phyloP scores from a whole-genome alignment of 768 basidiomycete genomes.

The Gyrodon lividus region DNA sequence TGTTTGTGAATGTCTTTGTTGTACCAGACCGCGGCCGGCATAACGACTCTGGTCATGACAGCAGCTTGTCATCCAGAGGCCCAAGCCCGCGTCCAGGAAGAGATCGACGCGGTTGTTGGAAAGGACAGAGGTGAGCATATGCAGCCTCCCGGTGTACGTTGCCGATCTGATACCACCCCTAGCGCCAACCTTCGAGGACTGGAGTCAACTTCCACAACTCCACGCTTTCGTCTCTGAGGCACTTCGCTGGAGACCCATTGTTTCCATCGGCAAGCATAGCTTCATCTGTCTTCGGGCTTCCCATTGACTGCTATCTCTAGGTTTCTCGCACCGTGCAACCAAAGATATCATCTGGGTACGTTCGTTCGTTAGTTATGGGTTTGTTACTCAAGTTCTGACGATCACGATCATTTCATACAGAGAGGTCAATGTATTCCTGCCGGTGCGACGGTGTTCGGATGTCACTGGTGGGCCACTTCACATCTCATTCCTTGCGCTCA shows the following conservation, averaged over 20 bases:
- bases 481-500: too few relatives aligned
- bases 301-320: neutral
- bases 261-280: slow-evolving; percentile 23
- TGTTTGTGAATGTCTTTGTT: neutral
- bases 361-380: too few relatives aligned
- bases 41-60: slow-evolving; percentile 48
- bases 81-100: slow-evolving; percentile 46
- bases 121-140: slow-evolving; percentile 20
- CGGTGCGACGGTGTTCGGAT: slow-evolving; percentile 19
- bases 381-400: slow-evolving; percentile 36
- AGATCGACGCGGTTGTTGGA: slow-evolving; percentile 50
- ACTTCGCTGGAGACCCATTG: slow-evolving; percentile 35
- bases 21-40: slow-evolving; percentile 45
- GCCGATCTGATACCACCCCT: neutral
- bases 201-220: slow-evolving; percentile 29
- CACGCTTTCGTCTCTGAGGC: slow-evolving; percentile 35
- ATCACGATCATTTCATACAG: slow-evolving; percentile 1
- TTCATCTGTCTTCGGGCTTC: neutral
- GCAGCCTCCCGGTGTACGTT: neutral
- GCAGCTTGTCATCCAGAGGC: slow-evolving; percentile 49
- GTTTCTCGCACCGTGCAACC: slow-evolving; percentile 5
- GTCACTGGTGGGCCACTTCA: slow-evolving; percentile 15
- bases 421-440: slow-evolving; percentile 23
- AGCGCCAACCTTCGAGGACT: slow-evolving; percentile 37
- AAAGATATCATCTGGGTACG: slow-evolving; percentile 12